Evolutionary conservation across 169 alveolate species (phyloP).

Genomic region (Plasmodium gonderi): DNA sequence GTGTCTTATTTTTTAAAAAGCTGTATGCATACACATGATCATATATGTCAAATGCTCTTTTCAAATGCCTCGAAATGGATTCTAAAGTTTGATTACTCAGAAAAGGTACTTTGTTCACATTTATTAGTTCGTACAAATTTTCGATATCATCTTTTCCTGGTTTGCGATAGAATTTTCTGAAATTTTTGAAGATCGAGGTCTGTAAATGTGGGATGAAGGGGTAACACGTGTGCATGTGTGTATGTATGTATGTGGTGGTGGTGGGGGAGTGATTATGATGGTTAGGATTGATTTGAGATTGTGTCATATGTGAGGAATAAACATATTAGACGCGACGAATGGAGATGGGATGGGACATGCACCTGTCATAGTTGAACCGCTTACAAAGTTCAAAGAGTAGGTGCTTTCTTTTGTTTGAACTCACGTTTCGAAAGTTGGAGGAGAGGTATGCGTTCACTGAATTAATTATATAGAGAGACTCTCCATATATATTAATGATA

Average conservation of each 20-base stretch:
- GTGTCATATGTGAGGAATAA: too few species aligned
- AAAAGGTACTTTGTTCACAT: constrained; percentile 42
- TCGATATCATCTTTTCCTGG: constrained; percentile 53
- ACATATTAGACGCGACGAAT: too few species aligned
- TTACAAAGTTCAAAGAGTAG: too few species aligned
- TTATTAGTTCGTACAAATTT: constrained; percentile 31
- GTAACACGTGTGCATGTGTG: neutral
- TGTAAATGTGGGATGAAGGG: neutral
- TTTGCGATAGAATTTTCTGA: constrained; percentile 22
- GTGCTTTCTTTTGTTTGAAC: too few species aligned
- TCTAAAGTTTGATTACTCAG: constrained; percentile 25
- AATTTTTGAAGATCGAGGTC: constrained; percentile 56
- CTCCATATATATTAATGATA: constrained; percentile 65
- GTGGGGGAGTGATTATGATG: neutral
- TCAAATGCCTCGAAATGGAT: constrained; percentile 30
- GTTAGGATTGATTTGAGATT: too few species aligned
- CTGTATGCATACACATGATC: constrained; percentile 30
- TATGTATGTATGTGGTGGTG: neutral
- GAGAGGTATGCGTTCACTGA: constrained; percentile 42
- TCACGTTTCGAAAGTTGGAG: constrained; percentile 45
- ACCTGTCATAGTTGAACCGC: too few species aligned
- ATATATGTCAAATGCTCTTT: constrained; percentile 65
- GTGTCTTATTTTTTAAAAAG: constrained; percentile 5
- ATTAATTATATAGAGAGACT: constrained; percentile 49
- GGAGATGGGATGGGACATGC: too few species aligned